phyloP scores from a whole-genome alignment of 352 stramenopile species.

The Pythium myriotylum region DNA sequence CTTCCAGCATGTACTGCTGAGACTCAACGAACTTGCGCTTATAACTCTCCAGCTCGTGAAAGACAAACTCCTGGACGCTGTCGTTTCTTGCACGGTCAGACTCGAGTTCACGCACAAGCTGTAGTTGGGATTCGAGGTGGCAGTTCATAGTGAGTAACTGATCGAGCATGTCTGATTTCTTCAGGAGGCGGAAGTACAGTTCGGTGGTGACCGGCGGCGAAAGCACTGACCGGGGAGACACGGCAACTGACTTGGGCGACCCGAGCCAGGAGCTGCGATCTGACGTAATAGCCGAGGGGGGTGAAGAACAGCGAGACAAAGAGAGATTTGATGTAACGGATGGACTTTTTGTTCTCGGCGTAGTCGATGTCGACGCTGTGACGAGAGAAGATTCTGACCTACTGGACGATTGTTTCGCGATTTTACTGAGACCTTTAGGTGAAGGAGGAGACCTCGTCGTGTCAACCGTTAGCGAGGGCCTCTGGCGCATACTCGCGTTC shows the following conservation, averaged over 20 bases:
- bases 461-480: constrained; percentile 9
- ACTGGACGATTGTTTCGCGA: too few species aligned
- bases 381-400: constrained; percentile 1
- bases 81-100: constrained; percentile 48
- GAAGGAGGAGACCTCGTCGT: constrained; percentile 6
- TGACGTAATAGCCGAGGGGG: background rate
- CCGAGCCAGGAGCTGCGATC: constrained; percentile 11
- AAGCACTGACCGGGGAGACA: background rate
- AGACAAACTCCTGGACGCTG: constrained; percentile 53
- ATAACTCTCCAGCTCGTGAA: constrained; percentile 54
- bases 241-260: background rate
- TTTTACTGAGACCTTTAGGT: too few species aligned
- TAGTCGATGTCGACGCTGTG: constrained; percentile 6
- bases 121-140: constrained; percentile 40
- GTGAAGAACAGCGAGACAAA: constrained; percentile 18
- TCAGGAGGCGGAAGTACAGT: constrained; percentile 68
- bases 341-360: background rate
- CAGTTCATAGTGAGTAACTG: constrained; percentile 50
- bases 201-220: constrained; percentile 43
- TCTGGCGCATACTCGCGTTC: background rate
- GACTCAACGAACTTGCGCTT: constrained; percentile 53
- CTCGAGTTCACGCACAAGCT: constrained; percentile 47
- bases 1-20: constrained; percentile 52
- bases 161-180: constrained; percentile 68
- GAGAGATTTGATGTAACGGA: constrained; percentile 7